phyloP scores from a whole-genome alignment of 1,139 yeast genomes.

The Zygoascus meyerae region DNA sequence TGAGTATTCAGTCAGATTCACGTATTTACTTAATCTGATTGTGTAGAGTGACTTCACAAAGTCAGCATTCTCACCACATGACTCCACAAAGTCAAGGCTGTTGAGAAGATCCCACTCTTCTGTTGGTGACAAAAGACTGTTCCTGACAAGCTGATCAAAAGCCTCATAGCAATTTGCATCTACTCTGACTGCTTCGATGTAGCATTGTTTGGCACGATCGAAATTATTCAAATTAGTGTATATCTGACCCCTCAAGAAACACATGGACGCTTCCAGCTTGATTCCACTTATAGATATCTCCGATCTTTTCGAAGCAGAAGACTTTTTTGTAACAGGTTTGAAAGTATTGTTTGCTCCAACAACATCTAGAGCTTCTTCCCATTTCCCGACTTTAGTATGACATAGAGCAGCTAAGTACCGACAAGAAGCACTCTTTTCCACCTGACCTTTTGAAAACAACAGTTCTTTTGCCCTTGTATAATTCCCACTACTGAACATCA shows the following conservation, averaged over 20 bases:
- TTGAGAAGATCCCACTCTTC: conserved; percentile 80
- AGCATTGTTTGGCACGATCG: conserved; percentile 82
- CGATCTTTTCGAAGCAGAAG: background rate
- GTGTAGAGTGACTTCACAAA: conserved; percentile 71
- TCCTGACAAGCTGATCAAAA: conserved; percentile 67
- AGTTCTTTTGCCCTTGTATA: conserved; percentile 64
- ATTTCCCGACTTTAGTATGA: conserved; percentile 62
- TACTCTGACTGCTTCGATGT: conserved; percentile 76
- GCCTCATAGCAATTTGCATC: conserved; percentile 96
- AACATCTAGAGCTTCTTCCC: conserved; percentile 86
- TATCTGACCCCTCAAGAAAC: conserved; percentile 77
- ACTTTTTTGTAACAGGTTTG: conserved; percentile 16
- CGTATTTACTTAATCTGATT: conserved; percentile 67
- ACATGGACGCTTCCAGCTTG: conserved; percentile 79
- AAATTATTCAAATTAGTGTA: conserved; percentile 80
- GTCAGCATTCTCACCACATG: conserved; percentile 73
- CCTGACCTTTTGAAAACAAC: conserved; percentile 19
- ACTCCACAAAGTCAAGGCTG: conserved; percentile 59
- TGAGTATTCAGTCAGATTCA: conserved; percentile 51
- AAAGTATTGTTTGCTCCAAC: conserved; percentile 84
- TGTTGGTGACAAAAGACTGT: conserved; percentile 70
- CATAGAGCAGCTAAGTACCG: conserved; percentile 78
- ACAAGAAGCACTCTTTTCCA: conserved; percentile 58
- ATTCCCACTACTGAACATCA: conserved; percentile 67
- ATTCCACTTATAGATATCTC: conserved; percentile 56